Evolutionary conservation across 192 early-diverging fungal species (phyloP).

Genomic region (Backusella mclennaniae): DNA sequence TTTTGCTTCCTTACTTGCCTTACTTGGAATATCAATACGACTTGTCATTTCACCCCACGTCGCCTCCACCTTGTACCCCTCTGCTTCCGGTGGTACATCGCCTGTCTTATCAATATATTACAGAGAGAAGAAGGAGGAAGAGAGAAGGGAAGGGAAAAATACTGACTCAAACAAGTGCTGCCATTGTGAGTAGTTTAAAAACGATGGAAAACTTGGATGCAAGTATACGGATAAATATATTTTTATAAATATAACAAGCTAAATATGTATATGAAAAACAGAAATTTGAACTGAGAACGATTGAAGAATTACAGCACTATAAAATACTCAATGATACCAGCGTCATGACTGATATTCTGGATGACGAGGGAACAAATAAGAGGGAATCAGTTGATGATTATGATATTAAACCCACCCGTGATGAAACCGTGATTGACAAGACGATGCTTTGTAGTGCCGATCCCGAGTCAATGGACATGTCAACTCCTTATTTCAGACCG

Average conservation of each 20-base stretch:
- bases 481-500: background rate
- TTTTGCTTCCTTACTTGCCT: background rate
- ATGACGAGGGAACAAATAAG: background rate
- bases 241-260: background rate
- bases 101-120: background rate
- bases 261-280: background rate
- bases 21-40: background rate
- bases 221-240: background rate
- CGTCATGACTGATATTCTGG: background rate
- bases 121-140: background rate
- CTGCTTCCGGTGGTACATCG: background rate
- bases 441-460: background rate
- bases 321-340: background rate
- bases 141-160: background rate
- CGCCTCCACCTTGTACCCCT: background rate
- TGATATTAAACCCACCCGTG: background rate
- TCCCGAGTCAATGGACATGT: background rate
- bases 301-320: background rate
- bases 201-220: background rate
- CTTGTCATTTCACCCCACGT: background rate
- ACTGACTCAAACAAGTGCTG: background rate
- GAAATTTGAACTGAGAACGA: background rate
- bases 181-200: background rate
- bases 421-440: background rate
- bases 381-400: background rate